Conservation (phyloP, 768 basidiomycete genomes). For the Tricholoma furcatifolium region DNA sequence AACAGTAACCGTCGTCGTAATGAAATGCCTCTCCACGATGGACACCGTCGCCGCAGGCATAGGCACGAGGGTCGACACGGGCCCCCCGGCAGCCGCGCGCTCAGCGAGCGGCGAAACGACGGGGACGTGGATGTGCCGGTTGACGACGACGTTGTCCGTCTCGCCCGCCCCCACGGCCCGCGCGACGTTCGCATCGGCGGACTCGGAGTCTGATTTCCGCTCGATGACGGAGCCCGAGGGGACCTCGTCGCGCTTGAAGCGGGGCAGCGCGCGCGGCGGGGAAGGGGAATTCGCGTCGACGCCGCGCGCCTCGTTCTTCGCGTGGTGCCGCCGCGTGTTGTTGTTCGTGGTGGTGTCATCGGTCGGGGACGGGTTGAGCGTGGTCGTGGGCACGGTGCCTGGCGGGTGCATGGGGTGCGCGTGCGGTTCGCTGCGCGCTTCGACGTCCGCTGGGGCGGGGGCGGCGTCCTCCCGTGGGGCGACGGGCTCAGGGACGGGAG, state of each 20-base stretch:
- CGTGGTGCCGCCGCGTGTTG: constrained; percentile 2
- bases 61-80: neutral
- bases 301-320: constrained; percentile 6
- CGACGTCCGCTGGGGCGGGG: neutral
- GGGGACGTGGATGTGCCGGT: neutral
- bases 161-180: too few species aligned
- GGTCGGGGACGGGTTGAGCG: neutral
- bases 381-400: neutral
- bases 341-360: neutral
- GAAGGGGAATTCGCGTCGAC: too few species aligned
- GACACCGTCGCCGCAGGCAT: neutral
- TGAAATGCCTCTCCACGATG: neutral
- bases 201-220: constrained; percentile 3
- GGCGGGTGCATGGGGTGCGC: neutral
- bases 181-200: constrained; percentile 2
- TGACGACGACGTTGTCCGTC: too few species aligned
- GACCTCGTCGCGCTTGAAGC: constrained; percentile 8
- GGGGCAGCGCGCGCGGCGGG: constrained; percentile 2
- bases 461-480: neutral
- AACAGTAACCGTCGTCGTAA: neutral
- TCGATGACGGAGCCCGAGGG: neutral
- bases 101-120: neutral
- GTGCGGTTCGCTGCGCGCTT: neutral
- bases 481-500: neutral
- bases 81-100: too few species aligned